These are phyloP conservation scores for Lactifluus echinatus DNA, from an alignment of 768 basidiomycete genomes.

Conservation along the genomic window DNA sequence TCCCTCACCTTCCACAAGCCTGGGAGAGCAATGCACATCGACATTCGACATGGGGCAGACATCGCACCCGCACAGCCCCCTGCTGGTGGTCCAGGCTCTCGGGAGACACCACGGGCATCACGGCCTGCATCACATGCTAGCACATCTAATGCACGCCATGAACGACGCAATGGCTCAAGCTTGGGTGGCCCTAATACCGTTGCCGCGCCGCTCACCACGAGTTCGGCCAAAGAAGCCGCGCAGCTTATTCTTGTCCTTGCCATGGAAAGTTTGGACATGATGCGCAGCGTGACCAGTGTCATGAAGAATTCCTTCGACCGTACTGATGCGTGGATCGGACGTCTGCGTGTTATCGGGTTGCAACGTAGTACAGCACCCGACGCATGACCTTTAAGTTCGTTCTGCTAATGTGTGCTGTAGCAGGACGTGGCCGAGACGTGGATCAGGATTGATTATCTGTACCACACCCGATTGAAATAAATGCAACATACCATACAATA, in stretches of 20 bases:
- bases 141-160: slow-evolving; percentile 19
- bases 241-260: slow-evolving; percentile 77
- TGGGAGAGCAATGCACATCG: slow-evolving; percentile 48
- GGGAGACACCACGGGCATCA: slow-evolving; percentile 22
- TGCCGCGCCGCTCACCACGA: slow-evolving; percentile 32
- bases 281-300: slow-evolving; percentile 76
- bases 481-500: no score
- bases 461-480: no score
- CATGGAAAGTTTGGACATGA: slow-evolving; percentile 89
- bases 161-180: slow-evolving; percentile 24
- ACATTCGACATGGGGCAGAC: no score
- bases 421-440: no score
- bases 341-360: slow-evolving; percentile 67
- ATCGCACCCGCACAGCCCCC: slow-evolving; percentile 16
- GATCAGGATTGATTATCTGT: no score
- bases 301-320: slow-evolving; percentile 82
- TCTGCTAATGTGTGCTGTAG: no score
- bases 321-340: slow-evolving; percentile 87
- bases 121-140: slow-evolving; percentile 27
- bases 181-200: slow-evolving; percentile 13
- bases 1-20: slow-evolving; percentile 70
- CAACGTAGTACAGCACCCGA: slow-evolving; percentile 38
- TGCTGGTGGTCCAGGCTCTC: slow-evolving; percentile 21
- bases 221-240: slow-evolving; percentile 63
- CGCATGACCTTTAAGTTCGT: no score